phyloP scores from a whole-genome alignment of 202 grass and related monocot species.

The Dendrocalamus latiflorus region DNA sequence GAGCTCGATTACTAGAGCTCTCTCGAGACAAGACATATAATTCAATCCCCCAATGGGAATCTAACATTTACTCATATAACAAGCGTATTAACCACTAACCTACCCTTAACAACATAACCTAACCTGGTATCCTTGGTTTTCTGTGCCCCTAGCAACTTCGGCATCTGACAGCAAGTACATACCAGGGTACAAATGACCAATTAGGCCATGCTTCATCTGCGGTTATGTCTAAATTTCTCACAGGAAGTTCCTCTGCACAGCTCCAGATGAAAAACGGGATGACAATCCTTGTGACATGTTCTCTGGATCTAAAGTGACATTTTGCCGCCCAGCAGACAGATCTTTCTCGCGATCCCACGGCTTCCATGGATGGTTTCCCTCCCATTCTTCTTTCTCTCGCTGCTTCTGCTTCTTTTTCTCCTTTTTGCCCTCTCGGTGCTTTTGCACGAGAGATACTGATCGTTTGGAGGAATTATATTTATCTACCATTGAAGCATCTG shows the following conservation, averaged over 20 bases:
- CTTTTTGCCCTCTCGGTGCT: slow-evolving; percentile 50
- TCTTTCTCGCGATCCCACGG: slow-evolving; percentile 98
- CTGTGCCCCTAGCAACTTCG: neutral
- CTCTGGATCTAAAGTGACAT: slow-evolving; percentile 61
- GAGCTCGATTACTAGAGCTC: neutral
- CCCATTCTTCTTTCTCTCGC: slow-evolving; percentile 57
- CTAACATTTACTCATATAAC: neutral
- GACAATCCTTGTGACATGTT: slow-evolving; percentile 63
- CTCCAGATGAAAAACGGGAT: slow-evolving; percentile 75
- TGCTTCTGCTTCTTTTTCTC: slow-evolving; percentile 54
- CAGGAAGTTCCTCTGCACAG: slow-evolving; percentile 79
- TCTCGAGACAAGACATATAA: neutral
- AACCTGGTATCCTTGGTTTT: neutral
- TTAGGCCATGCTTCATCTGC: neutral
- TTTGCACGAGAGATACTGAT: slow-evolving; percentile 61
- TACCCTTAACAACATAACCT: neutral
- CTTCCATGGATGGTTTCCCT: slow-evolving; percentile 83
- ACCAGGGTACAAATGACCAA: neutral
- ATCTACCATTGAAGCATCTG: slow-evolving; percentile 69
- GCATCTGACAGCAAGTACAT: neutral
- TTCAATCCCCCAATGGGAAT: neutral
- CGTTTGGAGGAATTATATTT: slow-evolving; percentile 73
- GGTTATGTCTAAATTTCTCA: slow-evolving; percentile 20
- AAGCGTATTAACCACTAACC: neutral
- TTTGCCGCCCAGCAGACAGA: slow-evolving; percentile 66